Evolutionary conservation across 805 yeast genomes (phyloP).

Genomic region (Yamadazyma olivae): DNA sequence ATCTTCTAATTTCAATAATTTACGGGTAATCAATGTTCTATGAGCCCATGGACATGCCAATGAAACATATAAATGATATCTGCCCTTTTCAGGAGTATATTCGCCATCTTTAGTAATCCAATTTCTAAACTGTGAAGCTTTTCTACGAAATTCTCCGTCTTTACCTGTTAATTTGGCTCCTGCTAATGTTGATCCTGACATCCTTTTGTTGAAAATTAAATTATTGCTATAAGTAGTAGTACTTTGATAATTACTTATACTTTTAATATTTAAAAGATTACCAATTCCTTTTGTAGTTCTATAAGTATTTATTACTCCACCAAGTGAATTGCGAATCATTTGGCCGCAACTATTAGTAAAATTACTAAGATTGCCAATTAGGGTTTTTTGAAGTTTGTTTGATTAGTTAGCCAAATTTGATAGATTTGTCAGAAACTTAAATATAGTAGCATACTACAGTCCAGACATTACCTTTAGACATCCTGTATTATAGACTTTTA

Average conservation of each 20-base stretch:
- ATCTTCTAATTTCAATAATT: conserved; percentile 63
- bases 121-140: conserved; percentile 52
- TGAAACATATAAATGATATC: conserved; percentile 87
- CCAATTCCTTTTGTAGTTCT: background rate
- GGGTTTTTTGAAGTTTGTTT: too few species aligned
- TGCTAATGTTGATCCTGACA: conserved; percentile 4
- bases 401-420: too few species aligned
- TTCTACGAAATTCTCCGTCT: conserved; percentile 47
- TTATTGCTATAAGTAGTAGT: conserved; percentile 5
- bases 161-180: conserved; percentile 18
- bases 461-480: too few species aligned
- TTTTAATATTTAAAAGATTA: background rate
- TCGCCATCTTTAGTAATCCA: conserved; percentile 54
- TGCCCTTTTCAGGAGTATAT: conserved; percentile 71
- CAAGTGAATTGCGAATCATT: too few species aligned
- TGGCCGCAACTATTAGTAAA: too few species aligned
- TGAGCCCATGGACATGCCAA: conserved; percentile 97
- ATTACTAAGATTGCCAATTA: too few species aligned
- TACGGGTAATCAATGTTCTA: conserved; percentile 69
- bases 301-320: too few species aligned
- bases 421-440: too few species aligned
- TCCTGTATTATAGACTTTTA: too few species aligned
- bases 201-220: too few species aligned
- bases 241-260: background rate
- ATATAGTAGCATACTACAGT: too few species aligned